phyloP scores from a whole-genome alignment of 139 green algal species.

The Tetraselmis striata region DNA sequence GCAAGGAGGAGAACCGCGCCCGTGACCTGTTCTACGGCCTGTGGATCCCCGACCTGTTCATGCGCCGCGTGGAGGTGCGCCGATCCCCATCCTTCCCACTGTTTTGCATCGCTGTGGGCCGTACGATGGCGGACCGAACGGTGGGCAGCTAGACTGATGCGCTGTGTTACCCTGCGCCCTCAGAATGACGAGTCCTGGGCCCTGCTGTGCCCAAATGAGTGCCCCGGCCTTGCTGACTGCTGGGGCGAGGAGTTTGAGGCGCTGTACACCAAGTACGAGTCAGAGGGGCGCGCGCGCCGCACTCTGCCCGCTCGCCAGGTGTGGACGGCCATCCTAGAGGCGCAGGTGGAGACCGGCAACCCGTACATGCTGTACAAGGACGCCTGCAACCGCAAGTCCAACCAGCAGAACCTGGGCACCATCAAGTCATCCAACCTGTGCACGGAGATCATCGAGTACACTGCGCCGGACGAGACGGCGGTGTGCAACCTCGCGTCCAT shows the following conservation, averaged over 20 bases:
- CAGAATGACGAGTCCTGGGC: slow-evolving; percentile 69
- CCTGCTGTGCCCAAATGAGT: slow-evolving; percentile 98
- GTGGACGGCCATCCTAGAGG: slow-evolving; percentile 97
- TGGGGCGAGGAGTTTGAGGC: slow-evolving; percentile 91
- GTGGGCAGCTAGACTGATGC: no score
- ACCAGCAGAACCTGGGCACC: slow-evolving; percentile 95
- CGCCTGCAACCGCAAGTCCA: slow-evolving; percentile 91
- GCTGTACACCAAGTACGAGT: slow-evolving; percentile 74
- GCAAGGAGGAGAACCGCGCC: slow-evolving; percentile 86
- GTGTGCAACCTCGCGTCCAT: slow-evolving; percentile 99
- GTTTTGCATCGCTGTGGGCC: no score
- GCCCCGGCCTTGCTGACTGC: slow-evolving; percentile 83
- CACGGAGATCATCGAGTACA: slow-evolving; percentile 99
- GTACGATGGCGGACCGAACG: no score
- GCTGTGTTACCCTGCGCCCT: no score
- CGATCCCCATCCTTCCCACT: no score
- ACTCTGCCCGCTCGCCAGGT: slow-evolving; percentile 92
- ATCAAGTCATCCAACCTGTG: slow-evolving; percentile 99
- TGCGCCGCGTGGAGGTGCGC: slow-evolving; percentile 68
- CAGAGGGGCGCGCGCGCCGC: slow-evolving; percentile 35
- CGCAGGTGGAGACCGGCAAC: slow-evolving; percentile 98
- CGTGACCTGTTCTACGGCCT: slow-evolving; percentile 98
- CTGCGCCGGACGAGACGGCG: slow-evolving; percentile 86
- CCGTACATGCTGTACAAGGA: slow-evolving; percentile 99
- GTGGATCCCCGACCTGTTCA: slow-evolving; percentile 97